phyloP scores from a whole-genome alignment of 1,284 basidiomycete genomes.

The Grifola frondosa region DNA sequence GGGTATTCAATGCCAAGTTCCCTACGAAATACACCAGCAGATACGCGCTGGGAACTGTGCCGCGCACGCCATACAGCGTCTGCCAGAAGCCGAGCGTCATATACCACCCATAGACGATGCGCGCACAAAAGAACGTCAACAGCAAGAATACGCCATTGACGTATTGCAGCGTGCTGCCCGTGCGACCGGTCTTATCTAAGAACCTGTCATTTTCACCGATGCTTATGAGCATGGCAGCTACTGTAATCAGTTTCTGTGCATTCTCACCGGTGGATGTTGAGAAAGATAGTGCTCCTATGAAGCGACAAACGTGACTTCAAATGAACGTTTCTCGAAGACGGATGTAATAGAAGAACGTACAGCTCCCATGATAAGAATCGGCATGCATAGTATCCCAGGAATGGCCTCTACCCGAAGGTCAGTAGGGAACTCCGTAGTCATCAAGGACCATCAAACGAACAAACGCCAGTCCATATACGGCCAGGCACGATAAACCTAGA shows the following conservation, averaged over 20 bases:
- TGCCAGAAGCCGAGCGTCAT: conserved; percentile 65
- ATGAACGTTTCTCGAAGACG: conserved; percentile 1
- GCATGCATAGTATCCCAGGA: conserved; percentile 67
- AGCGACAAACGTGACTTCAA: neutral
- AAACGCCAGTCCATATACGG: conserved; percentile 49
- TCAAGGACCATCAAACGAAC: conserved; percentile 6
- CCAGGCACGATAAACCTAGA: conserved; percentile 54
- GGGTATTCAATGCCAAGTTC: conserved; percentile 58
- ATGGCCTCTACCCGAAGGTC: conserved; percentile 55
- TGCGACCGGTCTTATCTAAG: conserved; percentile 70
- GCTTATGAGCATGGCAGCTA: too few relatives aligned
- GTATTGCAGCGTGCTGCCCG: conserved; percentile 63
- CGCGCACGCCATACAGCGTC: conserved; percentile 49
- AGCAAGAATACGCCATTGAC: conserved; percentile 68
- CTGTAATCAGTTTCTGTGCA: too few relatives aligned
- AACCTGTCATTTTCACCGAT: too few relatives aligned
- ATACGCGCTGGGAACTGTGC: conserved; percentile 48
- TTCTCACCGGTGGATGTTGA: conserved; percentile 75
- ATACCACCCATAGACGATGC: conserved; percentile 64
- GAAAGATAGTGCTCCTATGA: conserved; percentile 71
- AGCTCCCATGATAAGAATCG: conserved; percentile 77
- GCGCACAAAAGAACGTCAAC: conserved; percentile 57
- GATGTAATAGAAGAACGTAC: conserved; percentile 36
- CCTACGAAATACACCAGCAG: conserved; percentile 50
- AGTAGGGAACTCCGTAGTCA: neutral